phyloP scores from a whole-genome alignment of 2,329 filamentous ascomycete genomes.

The Fusarium dlaminii region DNA sequence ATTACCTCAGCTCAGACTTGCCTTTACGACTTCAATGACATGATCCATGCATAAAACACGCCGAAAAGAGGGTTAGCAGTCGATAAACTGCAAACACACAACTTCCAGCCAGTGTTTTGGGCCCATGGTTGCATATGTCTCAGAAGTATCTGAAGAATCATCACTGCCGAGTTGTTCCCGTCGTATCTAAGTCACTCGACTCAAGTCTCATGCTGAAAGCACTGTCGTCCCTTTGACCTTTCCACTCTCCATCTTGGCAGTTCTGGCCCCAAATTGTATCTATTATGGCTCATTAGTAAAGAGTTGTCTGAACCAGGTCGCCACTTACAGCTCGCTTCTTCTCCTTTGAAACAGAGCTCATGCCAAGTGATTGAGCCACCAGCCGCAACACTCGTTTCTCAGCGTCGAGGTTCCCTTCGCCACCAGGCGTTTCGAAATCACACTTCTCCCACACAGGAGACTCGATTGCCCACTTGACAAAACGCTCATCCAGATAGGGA shows the following conservation, averaged over 20 bases:
- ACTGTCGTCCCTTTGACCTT: conserved; percentile 74
- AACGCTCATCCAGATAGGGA: conserved; percentile 86
- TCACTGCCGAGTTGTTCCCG: conserved; percentile 61
- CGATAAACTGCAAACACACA: conserved; percentile 58
- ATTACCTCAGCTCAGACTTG: conserved; percentile 67
- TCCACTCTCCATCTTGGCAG: conserved; percentile 82
- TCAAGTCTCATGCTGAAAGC: conserved; percentile 53
- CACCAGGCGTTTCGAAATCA: conserved; percentile 72
- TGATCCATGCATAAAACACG: conserved; percentile 37
- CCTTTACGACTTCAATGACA: conserved; percentile 67
- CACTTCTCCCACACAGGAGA: conserved; percentile 86
- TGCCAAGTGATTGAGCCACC: conserved; percentile 77
- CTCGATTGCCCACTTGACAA: conserved; percentile 83
- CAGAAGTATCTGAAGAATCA: conserved; percentile 81
- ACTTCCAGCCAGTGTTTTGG: conserved; percentile 33
- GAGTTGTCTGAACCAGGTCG: not conserved
- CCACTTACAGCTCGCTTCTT: conserved; percentile 86
- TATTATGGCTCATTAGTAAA: conserved; percentile 44
- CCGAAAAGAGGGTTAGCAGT: conserved; percentile 54
- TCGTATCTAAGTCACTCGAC: conserved; percentile 29
- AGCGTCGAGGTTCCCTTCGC: conserved; percentile 66
- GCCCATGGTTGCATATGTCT: conserved; percentile 54
- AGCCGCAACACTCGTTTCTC: conserved; percentile 85
- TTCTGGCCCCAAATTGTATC: conserved; percentile 86
- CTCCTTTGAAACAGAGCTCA: conserved; percentile 78